Base-by-base conservation (phyloP, 192 early-diverging fungal species). In the Coemansia javaensis region DNA sequence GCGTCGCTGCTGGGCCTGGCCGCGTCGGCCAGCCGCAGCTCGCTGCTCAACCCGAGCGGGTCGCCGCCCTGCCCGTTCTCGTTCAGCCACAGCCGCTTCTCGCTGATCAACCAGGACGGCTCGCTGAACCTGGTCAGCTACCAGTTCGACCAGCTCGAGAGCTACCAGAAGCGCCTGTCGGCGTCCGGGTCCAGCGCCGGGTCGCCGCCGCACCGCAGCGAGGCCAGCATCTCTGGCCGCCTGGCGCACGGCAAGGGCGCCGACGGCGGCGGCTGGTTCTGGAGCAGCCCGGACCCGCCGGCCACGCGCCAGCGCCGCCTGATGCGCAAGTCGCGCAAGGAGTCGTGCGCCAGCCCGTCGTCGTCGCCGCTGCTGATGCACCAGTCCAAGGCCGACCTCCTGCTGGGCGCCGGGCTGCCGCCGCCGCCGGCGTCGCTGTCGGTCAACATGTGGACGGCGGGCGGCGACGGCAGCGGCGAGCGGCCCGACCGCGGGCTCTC, bases 81-180 rank as follows among this genome's bases (percentile, higher is more conserved):
- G 30, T 74, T 74, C 33, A 56, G 50, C 28, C 70, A 74, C 42
- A 74, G 70, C 40, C 53, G 70, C 8, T 74, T 54, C 59, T 74
- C 70, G 37, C 47, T 74, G 37, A 50, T 74, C 59, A 74, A 74
- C 50, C 58, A 61, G 38, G 70, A 74, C 41, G 70, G 70, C 8
- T 74, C 63, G 11, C 44, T 74, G 30, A 74, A 74, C 38, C 54
- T 74, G 14, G 43, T 48, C 12, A 74, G 41, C 42, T 66, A 47
- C 38, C 58, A 74, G 36, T 74, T 74, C 34, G 63, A 63, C 17
- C 63, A 74, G 47, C 47, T 74, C 10, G 70, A 74, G 15, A 55
- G 63, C 9, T 74, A 74, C 59, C 70, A 66, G 43, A 56, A 66
- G 47, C 59, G 49, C 0, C 47, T 74, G 17, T 66, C 68, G 0